Conservation (phyloP, 805 yeast species). For the Saccharomyces paradoxus region DNA sequence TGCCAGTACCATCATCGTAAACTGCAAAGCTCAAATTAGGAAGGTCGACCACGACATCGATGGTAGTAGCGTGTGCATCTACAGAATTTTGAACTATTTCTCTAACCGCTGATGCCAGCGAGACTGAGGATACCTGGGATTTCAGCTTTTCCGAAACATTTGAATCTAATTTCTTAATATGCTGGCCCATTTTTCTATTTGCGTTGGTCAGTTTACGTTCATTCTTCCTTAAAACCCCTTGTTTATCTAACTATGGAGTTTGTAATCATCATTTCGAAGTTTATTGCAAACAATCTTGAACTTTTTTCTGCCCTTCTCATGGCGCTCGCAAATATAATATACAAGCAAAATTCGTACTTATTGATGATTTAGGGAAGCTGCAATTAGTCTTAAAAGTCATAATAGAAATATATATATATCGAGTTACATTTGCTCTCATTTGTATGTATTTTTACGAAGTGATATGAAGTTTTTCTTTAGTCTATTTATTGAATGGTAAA, state of each 20-base stretch:
- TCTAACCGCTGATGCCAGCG: constrained; percentile 36
- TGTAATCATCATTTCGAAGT: neutral
- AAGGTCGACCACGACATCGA: constrained; percentile 34
- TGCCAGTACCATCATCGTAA: constrained; percentile 68
- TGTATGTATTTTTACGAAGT: neutral
- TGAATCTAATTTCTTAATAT: constrained; percentile 12
- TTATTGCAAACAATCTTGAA: neutral
- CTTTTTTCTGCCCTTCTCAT: neutral
- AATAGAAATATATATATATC: neutral
- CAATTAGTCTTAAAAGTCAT: neutral
- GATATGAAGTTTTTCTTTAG: neutral
- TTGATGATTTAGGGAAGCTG: too few relatives aligned
- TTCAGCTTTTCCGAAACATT: constrained; percentile 13
- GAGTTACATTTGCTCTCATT: neutral
- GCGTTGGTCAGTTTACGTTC: neutral
- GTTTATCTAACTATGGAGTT: neutral
- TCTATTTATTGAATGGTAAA: neutral
- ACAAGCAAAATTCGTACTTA: neutral
- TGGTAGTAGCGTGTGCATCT: constrained; percentile 41
- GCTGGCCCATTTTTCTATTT: constrained; percentile 6
- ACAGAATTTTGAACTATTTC: constrained; percentile 49
- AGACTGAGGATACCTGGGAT: constrained; percentile 32
- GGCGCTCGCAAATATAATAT: neutral
- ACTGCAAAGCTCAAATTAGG: constrained; percentile 34
- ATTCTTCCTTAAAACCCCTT: neutral